Evolutionary conservation across 768 basidiomycete species (phyloP), one percentile per base, ranked within the genome.

Genomic region (Sutorius australiensis): DNA sequence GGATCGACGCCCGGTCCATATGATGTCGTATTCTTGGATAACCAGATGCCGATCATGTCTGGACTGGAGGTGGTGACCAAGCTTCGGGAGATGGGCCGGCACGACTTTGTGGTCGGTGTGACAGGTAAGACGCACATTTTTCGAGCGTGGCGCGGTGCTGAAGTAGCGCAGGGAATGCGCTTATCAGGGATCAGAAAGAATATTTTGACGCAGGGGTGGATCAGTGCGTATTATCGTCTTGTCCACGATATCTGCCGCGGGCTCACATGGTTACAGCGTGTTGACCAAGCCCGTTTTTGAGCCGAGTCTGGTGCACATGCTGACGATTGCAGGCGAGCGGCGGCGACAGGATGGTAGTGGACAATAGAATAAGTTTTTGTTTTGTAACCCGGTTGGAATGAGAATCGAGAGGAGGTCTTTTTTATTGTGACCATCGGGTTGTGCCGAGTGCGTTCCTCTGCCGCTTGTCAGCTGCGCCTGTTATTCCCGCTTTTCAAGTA

Each of bases 21-120:
- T 48, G 79, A 79, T 47, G 69, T 79, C 10, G 70, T 80, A 21
- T 82, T 83, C 65, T 65, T 84, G 58, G 77, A 82, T 56, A 93
- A 94, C 66, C 89, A 92, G 69, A 92, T 92, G 88, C 87, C 86
- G 9, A 73, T 89, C 17, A 76, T 90, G 75, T 85, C 85, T 55
- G 92, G 92, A 14, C 64, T 90, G 41, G 80, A 83, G 53, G 78
- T 80, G 17, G 82, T 91, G 11, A 66, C 77, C 50, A 83, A 80
- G 65, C 71, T 94, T 36, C 74, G 91, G 54, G 75, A 78, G 53
- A 66, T 83, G 64, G 84, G 83, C 8, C 75, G 89, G 55, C 72
- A 66, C 17, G 89, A 92, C 61, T 87, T 92, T 62, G 81, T 93
- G n/a, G 86, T 92, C 16, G 88, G 87, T 32, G 84, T 89, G 38